phyloP scores from a whole-genome alignment of 768 basidiomycete species.

The Naematelia aurantialba region DNA sequence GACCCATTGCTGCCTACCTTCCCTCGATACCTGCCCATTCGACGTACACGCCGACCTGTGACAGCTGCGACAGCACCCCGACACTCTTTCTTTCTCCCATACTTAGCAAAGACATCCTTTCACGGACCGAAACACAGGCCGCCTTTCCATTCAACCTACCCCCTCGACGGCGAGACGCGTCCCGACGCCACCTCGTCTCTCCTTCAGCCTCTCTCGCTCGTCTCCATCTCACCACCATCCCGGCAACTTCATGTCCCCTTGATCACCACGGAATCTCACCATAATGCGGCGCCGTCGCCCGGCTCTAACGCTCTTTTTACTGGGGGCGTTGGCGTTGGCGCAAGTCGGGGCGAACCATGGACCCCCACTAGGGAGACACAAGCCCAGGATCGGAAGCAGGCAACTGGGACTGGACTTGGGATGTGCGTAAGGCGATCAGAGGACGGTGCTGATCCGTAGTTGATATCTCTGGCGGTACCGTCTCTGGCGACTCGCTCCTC shows the following conservation, averaged over 20 bases:
- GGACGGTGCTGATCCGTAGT: slow-evolving; percentile 1
- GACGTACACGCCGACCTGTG: background rate
- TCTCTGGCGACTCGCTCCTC: background rate
- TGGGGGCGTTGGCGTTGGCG: background rate
- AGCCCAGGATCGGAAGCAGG: background rate
- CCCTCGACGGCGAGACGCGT: background rate
- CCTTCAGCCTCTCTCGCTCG: background rate
- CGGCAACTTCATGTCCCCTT: background rate
- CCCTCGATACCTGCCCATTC: no score
- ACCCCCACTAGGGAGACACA: background rate
- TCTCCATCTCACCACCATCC: background rate
- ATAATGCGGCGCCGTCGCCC: background rate
- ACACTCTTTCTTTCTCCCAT: background rate
- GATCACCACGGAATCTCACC: background rate
- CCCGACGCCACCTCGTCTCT: background rate
- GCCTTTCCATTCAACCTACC: background rate
- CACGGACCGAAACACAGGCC: background rate
- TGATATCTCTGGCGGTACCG: background rate
- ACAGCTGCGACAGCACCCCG: background rate
- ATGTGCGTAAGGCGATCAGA: background rate
- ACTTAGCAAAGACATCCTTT: background rate
- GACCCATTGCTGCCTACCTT: no score
- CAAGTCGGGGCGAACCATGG: background rate
- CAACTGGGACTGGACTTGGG: slow-evolving; percentile 7
- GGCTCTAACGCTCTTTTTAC: background rate